Evolutionary conservation across 2,329 filamentous ascomycete genomes (phyloP).

Genomic region (Alternaria infectoria): DNA sequence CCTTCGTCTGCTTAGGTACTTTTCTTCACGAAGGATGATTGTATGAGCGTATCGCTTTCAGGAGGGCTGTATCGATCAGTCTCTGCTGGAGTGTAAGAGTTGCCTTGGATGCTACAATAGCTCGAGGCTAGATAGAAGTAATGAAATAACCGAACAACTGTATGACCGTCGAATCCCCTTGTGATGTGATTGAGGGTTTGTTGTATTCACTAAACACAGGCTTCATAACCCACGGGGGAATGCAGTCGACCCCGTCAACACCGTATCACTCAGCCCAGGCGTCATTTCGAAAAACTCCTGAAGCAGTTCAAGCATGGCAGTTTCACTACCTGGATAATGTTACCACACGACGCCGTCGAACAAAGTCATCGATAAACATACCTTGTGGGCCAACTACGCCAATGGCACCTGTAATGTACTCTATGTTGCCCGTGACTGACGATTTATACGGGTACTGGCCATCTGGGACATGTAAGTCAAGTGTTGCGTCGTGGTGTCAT

Average conservation of each 20-base stretch:
- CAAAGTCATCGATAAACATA: background rate
- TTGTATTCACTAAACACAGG: background rate
- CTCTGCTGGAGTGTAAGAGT: background rate
- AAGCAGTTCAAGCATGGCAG: background rate
- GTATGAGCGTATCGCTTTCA: background rate
- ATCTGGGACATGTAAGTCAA: background rate
- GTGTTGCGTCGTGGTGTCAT: too few relatives aligned
- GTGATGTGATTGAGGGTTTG: background rate
- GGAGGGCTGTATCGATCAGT: background rate
- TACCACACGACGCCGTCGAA: background rate
- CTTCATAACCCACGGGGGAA: background rate
- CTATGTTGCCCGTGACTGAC: background rate
- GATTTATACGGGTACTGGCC: background rate
- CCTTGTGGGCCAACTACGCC: background rate
- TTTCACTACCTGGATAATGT: background rate
- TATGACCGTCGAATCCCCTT: background rate
- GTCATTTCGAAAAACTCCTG: background rate
- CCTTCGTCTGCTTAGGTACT: constrained; percentile 18
- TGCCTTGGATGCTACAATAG: too few relatives aligned
- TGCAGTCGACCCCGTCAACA: background rate
- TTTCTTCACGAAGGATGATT: background rate
- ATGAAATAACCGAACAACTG: background rate
- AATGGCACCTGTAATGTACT: background rate
- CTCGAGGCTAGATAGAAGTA: background rate
- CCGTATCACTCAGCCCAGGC: background rate